A percentile compares a stretch with the other conserved stretches of the same genome.
phyloP scores from a whole-genome alignment of 2,329 filamentous ascomycete species.

The Sporothrix brunneoviolacea region DNA sequence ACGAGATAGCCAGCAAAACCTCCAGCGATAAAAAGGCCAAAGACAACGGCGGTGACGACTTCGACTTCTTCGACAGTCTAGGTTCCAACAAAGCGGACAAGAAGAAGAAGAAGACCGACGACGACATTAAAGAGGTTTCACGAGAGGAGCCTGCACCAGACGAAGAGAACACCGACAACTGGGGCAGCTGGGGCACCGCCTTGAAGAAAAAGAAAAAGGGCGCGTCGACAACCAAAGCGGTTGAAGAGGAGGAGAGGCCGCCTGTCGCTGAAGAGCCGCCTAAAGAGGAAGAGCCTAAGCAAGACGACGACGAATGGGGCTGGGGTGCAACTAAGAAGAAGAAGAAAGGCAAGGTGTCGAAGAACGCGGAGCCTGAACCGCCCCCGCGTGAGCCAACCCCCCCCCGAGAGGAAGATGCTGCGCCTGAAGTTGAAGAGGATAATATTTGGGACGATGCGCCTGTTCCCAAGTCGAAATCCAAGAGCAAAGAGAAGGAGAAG shows the following conservation, averaged over 20 bases:
- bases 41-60: constrained; percentile 16
- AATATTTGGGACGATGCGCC: constrained; percentile 31
- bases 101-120: constrained; percentile 23
- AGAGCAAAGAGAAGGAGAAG: constrained; percentile 35
- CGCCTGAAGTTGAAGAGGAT: constrained; percentile 30
- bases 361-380: constrained; percentile 33
- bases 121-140: constrained; percentile 21
- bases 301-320: constrained; percentile 30
- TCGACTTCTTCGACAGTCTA: constrained; percentile 26
- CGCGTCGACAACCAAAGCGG: constrained; percentile 19
- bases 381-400: constrained; percentile 44
- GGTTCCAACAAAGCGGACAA: constrained; percentile 25
- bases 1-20: neutral
- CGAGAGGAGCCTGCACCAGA: constrained; percentile 36
- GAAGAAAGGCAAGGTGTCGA: constrained; percentile 27
- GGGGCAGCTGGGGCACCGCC: constrained; percentile 25
- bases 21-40: constrained; percentile 29
- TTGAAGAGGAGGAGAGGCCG: constrained; percentile 38
- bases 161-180: constrained; percentile 26
- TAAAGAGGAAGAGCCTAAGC: constrained; percentile 38
- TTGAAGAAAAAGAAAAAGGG: constrained; percentile 26
- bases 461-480: constrained; percentile 31
- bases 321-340: constrained; percentile 24
- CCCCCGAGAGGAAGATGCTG: constrained; percentile 39
- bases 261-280: constrained; percentile 28